Evolutionary conservation across 2,329 filamentous ascomycete species (phyloP).

Genomic region (Fusarium tricinctum): DNA sequence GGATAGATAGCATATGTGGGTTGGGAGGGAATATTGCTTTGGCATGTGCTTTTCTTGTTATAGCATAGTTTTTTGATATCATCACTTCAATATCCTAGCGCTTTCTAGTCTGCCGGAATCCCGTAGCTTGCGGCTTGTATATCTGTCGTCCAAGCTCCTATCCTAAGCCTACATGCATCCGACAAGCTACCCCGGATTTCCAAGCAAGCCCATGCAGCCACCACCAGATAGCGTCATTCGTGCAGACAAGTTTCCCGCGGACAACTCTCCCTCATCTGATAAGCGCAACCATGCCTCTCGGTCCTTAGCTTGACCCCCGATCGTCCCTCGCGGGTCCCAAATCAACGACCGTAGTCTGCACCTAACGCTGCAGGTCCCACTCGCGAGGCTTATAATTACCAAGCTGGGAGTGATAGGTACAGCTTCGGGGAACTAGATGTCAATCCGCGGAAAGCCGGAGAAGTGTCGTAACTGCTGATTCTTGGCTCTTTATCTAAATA

Average conservation of each 20-base stretch:
- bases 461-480: not conserved
- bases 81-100: conserved; percentile 6
- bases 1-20: conserved; percentile 35
- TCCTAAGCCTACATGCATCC: conserved; percentile 19
- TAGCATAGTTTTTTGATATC: conserved; percentile 18
- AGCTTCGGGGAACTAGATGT: conserved; percentile 19
- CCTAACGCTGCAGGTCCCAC: conserved; percentile 25
- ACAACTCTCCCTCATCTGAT: conserved; percentile 30
- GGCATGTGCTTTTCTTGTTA: conserved; percentile 3
- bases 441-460: not conserved
- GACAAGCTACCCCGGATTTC: conserved; percentile 38
- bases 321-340: conserved; percentile 26
- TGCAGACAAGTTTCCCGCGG: conserved; percentile 38
- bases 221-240: conserved; percentile 3
- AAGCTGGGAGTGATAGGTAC: conserved; percentile 39
- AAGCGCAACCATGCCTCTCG: conserved; percentile 25
- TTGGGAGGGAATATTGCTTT: conserved; percentile 1
- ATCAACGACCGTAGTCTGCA: conserved; percentile 40
- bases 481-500: conserved; percentile 35
- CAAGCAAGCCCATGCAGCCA: not conserved
- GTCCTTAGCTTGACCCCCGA: conserved; percentile 31
- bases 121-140: not conserved
- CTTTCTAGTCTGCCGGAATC: conserved; percentile 1
- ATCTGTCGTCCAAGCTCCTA: conserved; percentile 15
- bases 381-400: not conserved